phyloP scores from a whole-genome alignment of 139 green algal genomes.

The Diplosphaera chodatii region DNA sequence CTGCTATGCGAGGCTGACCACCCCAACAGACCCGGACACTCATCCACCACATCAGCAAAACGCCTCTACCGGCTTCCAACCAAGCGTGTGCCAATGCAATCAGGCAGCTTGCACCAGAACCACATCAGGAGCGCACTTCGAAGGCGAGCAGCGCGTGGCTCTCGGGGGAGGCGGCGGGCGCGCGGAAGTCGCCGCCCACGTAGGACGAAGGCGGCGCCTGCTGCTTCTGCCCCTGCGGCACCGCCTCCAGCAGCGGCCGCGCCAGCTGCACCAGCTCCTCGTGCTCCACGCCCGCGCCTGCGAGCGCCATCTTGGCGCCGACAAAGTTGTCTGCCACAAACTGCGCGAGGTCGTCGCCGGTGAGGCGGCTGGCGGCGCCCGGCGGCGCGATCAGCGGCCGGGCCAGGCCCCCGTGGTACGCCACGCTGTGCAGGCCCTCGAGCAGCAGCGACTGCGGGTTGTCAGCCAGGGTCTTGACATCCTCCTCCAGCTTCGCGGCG shows the following conservation, averaged over 20 bases:
- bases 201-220: conserved; percentile 36
- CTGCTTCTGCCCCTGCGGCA: neutral
- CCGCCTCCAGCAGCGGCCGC: conserved; percentile 51
- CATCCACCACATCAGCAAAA: too few species aligned
- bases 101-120: too few species aligned
- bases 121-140: conserved; percentile 27
- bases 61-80: too few species aligned
- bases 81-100: too few species aligned
- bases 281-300: conserved; percentile 78
- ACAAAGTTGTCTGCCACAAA: conserved; percentile 68
- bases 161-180: conserved; percentile 7
- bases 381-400: conserved; percentile 70
- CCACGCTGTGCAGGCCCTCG: conserved; percentile 64
- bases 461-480: conserved; percentile 52
- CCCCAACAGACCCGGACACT: too few species aligned
- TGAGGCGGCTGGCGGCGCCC: conserved; percentile 25
- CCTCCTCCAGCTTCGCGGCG: conserved; percentile 49
- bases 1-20: too few species aligned
- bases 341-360: conserved; percentile 44
- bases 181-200: conserved; percentile 53
- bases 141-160: conserved; percentile 69
- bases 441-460: conserved; percentile 62
- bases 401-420: conserved; percentile 71
- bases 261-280: conserved; percentile 56
- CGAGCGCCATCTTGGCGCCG: conserved; percentile 73